Percentiles rank a stretch among this genome's conserved stretches.
phyloP scores from a whole-genome alignment of 108 stramenopile species.

The Nitzschia putrida region DNA sequence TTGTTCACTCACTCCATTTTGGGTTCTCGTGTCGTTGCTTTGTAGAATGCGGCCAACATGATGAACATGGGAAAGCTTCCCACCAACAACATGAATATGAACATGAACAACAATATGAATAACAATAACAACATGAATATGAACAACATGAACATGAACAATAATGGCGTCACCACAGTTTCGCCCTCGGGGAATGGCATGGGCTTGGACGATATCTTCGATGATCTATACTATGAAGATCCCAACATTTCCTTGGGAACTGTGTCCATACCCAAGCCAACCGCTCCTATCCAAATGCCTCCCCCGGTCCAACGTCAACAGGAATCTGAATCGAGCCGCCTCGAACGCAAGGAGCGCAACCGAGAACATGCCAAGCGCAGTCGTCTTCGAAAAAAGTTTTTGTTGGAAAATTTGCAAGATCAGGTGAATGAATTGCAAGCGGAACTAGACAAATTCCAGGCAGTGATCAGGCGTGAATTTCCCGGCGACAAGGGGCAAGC shows the following conservation, averaged over 20 bases:
- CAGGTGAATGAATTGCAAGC: conserved; percentile 89
- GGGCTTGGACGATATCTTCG: conserved; percentile 86
- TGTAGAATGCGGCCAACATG: neutral
- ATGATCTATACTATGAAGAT: conserved; percentile 85
- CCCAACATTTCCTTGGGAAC: conserved; percentile 24
- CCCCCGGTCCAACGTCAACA: conserved; percentile 6
- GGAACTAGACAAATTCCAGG: conserved; percentile 71
- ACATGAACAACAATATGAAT: neutral
- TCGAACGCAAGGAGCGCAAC: conserved; percentile 86
- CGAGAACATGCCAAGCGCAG: conserved; percentile 95
- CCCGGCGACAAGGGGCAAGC: conserved; percentile 59
- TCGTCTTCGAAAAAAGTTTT: conserved; percentile 96
- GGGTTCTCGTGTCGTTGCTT: neutral
- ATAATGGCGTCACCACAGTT: no score
- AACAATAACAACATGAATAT: no score
- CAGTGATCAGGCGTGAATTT: conserved; percentile 62
- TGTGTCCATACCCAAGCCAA: conserved; percentile 3
- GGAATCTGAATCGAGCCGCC: conserved; percentile 25
- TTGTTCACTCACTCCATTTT: neutral
- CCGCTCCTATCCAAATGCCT: conserved; percentile 12
- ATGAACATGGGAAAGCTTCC: neutral
- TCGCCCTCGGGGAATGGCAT: conserved; percentile 23
- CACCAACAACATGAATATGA: neutral
- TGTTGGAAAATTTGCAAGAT: conserved; percentile 93
- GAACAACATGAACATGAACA: no score